phyloP scores from a whole-genome alignment of 176 grass and related monocot genomes.

The Oryza meridionalis region DNA sequence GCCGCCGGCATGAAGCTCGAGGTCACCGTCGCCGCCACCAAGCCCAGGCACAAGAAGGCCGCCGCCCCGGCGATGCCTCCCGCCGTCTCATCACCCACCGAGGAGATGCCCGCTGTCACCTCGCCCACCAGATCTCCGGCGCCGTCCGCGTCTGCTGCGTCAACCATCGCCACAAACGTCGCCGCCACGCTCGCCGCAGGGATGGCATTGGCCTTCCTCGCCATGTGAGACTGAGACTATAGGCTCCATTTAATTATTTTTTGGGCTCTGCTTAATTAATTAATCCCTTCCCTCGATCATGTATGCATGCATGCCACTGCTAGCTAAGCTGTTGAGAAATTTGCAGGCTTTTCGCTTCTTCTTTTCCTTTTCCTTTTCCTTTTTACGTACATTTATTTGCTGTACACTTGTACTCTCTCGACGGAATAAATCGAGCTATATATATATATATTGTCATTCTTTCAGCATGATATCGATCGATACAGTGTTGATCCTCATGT shows the following conservation, averaged over 20 bases:
- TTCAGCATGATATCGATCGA: background rate
- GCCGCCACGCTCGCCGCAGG: conserved; percentile 41
- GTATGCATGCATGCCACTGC: too few species aligned
- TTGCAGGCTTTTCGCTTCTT: background rate
- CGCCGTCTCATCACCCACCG: background rate
- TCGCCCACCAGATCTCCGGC: conserved; percentile 34
- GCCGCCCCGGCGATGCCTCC: conserved; percentile 30
- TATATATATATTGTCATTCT: background rate
- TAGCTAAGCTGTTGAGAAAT: background rate
- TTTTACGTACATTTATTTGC: background rate
- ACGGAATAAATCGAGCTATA: conserved; percentile 5
- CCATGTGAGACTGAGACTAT: conserved; percentile 51
- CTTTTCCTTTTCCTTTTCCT: background rate
- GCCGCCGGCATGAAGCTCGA: conserved; percentile 71
- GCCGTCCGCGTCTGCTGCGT: conserved; percentile 40
- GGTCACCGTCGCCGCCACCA: conserved; percentile 45
- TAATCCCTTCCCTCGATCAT: background rate
- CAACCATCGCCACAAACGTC: conserved; percentile 25
- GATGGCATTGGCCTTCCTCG: conserved; percentile 35
- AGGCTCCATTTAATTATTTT: too few species aligned
- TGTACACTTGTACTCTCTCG: background rate
- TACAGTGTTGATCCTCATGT: too few species aligned
- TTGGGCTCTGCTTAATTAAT: background rate
- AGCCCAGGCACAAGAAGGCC: conserved; percentile 30
- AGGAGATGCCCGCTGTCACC: conserved; percentile 29